Percentiles rank a stretch among this genome's conserved stretches.
Evolutionary conservation across 768 basidiomycete genomes (phyloP).

Genomic region (Crucibulum laeve): DNA sequence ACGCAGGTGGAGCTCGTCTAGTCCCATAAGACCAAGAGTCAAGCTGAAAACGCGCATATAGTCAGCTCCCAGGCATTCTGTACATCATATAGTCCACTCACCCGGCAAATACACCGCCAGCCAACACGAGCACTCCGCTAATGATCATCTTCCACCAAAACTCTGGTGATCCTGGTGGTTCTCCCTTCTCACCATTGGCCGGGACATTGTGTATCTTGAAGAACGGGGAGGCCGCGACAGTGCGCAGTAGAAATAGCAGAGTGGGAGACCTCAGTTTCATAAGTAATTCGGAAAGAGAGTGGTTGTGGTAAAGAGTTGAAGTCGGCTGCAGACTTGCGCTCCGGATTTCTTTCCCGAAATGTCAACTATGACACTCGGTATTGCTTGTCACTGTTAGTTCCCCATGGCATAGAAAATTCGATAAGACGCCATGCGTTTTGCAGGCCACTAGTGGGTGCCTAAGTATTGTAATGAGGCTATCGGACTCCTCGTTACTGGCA

Average conservation of each 20-base stretch:
- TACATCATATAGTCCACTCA: constrained; percentile 24
- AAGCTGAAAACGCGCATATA: constrained; percentile 39
- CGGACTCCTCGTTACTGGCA: too few species aligned
- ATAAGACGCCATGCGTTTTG: too few species aligned
- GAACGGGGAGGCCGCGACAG: constrained; percentile 19
- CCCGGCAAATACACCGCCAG: constrained; percentile 94
- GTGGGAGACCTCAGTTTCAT: constrained; percentile 16
- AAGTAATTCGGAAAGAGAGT: too few species aligned
- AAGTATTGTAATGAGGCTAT: too few species aligned
- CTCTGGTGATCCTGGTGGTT: constrained; percentile 43
- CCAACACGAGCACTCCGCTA: constrained; percentile 66
- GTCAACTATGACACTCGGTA: too few species aligned
- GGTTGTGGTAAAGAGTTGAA: too few species aligned
- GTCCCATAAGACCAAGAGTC: constrained; percentile 90
- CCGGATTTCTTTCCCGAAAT: too few species aligned
- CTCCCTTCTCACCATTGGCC: constrained; percentile 4
- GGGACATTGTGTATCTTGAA: too few species aligned
- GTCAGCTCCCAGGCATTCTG: not conserved
- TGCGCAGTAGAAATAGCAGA: constrained; percentile 17
- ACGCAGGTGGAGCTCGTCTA: constrained; percentile 86
- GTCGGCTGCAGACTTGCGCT: too few species aligned
- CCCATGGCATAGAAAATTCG: too few species aligned
- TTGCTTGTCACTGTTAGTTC: too few species aligned
- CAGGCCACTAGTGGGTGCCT: too few species aligned
- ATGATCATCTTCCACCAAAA: constrained; percentile 75